These are phyloP conservation scores for Solanum bulbocastanum DNA, from an alignment of 257 asterid species.

Conservation along the genomic window DNA sequence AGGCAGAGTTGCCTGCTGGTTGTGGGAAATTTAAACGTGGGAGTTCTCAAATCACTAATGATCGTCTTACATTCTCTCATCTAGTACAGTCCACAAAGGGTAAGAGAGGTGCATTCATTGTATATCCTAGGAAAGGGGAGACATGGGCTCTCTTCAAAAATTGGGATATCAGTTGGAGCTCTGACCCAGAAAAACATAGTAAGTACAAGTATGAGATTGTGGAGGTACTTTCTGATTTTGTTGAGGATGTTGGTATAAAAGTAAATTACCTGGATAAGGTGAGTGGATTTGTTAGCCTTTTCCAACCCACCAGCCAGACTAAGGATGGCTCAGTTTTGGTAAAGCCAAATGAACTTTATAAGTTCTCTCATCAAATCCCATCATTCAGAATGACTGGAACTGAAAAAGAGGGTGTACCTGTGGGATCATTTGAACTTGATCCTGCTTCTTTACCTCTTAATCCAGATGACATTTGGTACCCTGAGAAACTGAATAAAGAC, in stretches of 20 bases:
- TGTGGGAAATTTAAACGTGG: constrained; percentile 60
- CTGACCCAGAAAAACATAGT: constrained; percentile 17
- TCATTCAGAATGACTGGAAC: constrained; percentile 38
- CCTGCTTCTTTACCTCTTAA: constrained; percentile 57
- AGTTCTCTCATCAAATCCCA: constrained; percentile 61
- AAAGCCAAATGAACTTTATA: constrained; percentile 29
- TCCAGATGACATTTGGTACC: constrained; percentile 38
- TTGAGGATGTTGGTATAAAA: constrained; percentile 27
- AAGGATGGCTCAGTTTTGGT: constrained; percentile 13
- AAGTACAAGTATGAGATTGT: constrained; percentile 50
- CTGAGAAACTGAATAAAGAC: constrained; percentile 15
- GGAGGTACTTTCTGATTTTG: constrained; percentile 53
- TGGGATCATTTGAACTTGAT: constrained; percentile 78
- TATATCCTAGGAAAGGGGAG: constrained; percentile 64
- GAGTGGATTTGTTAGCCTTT: constrained; percentile 51
- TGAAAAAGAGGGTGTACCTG: constrained; percentile 63
- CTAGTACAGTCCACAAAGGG: constrained; percentile 30
- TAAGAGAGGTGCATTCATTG: constrained; percentile 20
- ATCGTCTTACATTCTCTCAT: constrained; percentile 39
- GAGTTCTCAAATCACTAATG: not conserved
- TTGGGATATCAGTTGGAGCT: constrained; percentile 62
- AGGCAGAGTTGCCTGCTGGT: constrained; percentile 41
- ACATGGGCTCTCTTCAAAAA: constrained; percentile 70
- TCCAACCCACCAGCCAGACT: constrained; percentile 26
- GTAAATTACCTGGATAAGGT: constrained; percentile 55